Evolutionary conservation across 164 flowering plant genomes (phyloP), one percentile per base, ranked within the genome.

Genomic region (Vitis riparia): DNA sequence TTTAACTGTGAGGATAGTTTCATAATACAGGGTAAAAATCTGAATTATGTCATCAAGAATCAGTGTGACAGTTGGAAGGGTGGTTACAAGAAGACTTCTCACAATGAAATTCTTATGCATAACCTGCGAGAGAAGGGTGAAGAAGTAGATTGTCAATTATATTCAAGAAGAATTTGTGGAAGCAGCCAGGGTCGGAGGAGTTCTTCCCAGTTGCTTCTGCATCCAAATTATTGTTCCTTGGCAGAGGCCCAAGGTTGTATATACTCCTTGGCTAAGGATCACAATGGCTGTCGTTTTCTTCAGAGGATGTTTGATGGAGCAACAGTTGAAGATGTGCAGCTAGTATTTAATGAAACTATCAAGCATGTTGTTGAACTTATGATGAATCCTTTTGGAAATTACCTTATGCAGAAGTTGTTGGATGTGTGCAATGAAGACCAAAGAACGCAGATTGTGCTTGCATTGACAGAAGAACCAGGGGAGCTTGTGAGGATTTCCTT

Each of bases 301-400:
- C 98, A 94, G 60, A 77, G 66, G 73, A 71, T 80, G 57, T 77
- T 91, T 74, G 97, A 85, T 15, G 92, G 86, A 71, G 89, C 91
- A 13, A 81, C 78, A 17, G 63, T 72, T 7, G 72, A 78, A 67
- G 88, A 88, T 60, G 77, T 86, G 58, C 71, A 84, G 44, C 69
- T 86, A 10, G 82, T 94, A 73, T 94, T 89, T 73, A 62, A 75
- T 60, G 92, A 84, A 69, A 73, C 91, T 11, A 81, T 90, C n/a
- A 75, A 79, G 59, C 87, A 85, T 68, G 76, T 84, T 15, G 86
- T 77, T 65, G 98, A 95, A 65, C 93, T 95, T 64, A 88, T 88
- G 94, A 77, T 79, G 71, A 77, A 95, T 68, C 93, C 94, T 0
- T 95, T 92, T 76, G 99, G 97, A 13, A 95, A 95, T 70, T 95